Evolutionary conservation across 331 rosid genomes (phyloP).

Genomic region (Pyracantha coccinea): DNA sequence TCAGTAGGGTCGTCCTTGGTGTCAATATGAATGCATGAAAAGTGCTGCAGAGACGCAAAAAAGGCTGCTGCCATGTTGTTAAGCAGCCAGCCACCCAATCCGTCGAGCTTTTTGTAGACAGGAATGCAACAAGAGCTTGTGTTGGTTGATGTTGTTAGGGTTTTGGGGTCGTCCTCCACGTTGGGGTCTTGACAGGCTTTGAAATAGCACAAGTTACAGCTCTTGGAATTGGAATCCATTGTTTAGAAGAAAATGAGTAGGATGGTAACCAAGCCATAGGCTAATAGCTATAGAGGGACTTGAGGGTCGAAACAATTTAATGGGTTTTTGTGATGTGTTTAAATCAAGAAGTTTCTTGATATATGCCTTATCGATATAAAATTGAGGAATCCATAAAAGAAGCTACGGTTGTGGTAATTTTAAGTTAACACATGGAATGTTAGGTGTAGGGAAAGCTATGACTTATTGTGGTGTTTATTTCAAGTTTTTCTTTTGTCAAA

Average conservation of each 20-base stretch:
- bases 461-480: too few species aligned
- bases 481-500: too few species aligned
- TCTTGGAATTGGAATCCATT: not conserved
- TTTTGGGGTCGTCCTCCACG: not conserved
- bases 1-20: slow-evolving; percentile 26
- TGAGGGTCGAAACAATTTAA: not conserved
- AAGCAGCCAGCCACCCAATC: slow-evolving; percentile 31
- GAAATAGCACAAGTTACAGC: slow-evolving; percentile 19
- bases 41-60: slow-evolving; percentile 39
- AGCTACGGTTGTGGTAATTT: too few species aligned
- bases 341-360: not conserved
- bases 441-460: too few species aligned
- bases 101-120: slow-evolving; percentile 26
- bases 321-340: not conserved
- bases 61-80: slow-evolving; percentile 29
- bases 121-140: not conserved
- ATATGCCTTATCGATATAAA: too few species aligned
- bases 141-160: not conserved
- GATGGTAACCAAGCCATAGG: not conserved
- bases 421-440: too few species aligned
- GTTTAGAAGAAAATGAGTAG: not conserved
- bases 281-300: not conserved
- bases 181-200: not conserved
- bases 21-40: slow-evolving; percentile 40
- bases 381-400: too few species aligned